Base-by-base conservation (phyloP, 306 rosid genomes). In the Cicer cuneatum region DNA sequence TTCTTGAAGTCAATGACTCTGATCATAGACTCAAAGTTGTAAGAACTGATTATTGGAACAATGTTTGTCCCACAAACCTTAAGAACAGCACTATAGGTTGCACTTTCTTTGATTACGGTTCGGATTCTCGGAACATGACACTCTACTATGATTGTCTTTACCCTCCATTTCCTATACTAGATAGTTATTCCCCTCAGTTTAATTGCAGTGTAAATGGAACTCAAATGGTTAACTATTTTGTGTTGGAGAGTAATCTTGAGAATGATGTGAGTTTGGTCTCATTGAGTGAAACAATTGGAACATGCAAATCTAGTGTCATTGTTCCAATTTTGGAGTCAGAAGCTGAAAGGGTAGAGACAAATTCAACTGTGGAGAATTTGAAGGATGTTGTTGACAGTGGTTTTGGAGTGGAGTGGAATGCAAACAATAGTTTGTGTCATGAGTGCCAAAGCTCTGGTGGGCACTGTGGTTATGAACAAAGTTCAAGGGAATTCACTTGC, bases 331-430 rank as follows among this genome's bases (percentile, higher is more conserved):
- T 76, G 14, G 56, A 66, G 45, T 67, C 92, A 42, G 82, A 41
- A 5, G 69, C 71, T 40, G 8, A 19, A 7, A n/a, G 0, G 62
- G 19, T 84, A 19, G 40, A 12, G 4, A 16, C 41, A 43, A 43
- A 66, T 61, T 11, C 63, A 6, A 81, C 79, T 1, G 7, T 1
- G 10, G 61, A 41, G 7, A 76, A 67, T 52, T 56, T 92, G 19
- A 46, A 6, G 39, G 72, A 6, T 5, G 85, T 79, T 19, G 58
- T 92, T 13, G 48, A 78, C 19, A 47, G 53, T 6, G 93, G 96
- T 12, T 88, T 87, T 81, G 74, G 29, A 3, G 72, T 86, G 43
- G 42, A 3, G 15, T 90, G 93, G 96, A 7, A 78, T 48, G 85
- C 80, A 29, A 81, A 72, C 16, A 83, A 81, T 12, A 37, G 10